phyloP scores from a whole-genome alignment of 2,329 filamentous ascomycete species.

The Furcasterigmium furcatum region DNA sequence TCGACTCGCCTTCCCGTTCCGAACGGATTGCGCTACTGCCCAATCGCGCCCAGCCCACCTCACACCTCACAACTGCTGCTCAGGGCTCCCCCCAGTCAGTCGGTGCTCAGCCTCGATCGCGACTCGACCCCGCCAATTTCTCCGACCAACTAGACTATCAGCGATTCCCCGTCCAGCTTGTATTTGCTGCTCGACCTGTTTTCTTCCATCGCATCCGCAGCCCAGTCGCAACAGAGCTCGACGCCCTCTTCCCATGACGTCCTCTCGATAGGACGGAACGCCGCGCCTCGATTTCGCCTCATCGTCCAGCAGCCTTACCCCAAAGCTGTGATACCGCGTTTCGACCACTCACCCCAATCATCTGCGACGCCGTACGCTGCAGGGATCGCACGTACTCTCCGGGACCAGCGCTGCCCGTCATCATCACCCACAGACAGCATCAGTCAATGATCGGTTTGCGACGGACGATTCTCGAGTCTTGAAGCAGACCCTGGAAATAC shows the following conservation, averaged over 20 bases:
- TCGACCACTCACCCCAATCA: no score
- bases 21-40: neutral
- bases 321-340: neutral
- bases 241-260: neutral
- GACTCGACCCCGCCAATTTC: conserved; percentile 1
- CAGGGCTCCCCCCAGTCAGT: neutral
- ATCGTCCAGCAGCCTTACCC: no score
- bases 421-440: no score
- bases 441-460: no score
- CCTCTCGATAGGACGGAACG: neutral
- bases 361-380: no score
- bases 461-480: no score
- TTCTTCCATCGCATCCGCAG: neutral
- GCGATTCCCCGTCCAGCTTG: conserved; percentile 2
- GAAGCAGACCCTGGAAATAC: no score
- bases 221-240: neutral
- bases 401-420: no score
- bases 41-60: neutral
- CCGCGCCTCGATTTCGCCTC: neutral
- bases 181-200: neutral
- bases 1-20: neutral
- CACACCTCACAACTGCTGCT: neutral
- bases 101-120: neutral
- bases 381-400: no score
- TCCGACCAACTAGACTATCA: neutral